A percentile compares a stretch with the other conserved stretches of the same genome.
Evolutionary conservation across 768 basidiomycete genomes (phyloP).

Genomic region (Lactarius sanguifluus): DNA sequence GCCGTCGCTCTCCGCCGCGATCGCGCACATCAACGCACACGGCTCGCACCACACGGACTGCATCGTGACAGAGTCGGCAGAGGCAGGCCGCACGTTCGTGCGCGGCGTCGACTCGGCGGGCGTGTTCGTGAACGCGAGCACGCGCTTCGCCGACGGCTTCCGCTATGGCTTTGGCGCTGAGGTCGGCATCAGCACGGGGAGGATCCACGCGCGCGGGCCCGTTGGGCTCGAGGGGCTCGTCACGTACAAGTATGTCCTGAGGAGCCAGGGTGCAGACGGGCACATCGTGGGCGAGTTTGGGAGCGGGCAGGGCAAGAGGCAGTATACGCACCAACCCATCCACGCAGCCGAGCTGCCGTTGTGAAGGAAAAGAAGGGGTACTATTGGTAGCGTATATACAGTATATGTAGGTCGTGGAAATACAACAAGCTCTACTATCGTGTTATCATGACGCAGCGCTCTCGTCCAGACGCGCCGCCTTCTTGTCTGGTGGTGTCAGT

Average conservation of each 20-base stretch:
- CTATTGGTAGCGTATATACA: constrained; percentile 8
- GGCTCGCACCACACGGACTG: constrained; percentile 94
- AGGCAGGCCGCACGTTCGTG: constrained; percentile 69
- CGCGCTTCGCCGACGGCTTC: constrained; percentile 95
- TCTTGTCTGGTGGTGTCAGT: constrained; percentile 56
- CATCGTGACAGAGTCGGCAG: constrained; percentile 81
- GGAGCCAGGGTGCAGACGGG: constrained; percentile 69
- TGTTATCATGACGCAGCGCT: constrained; percentile 28
- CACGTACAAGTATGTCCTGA: constrained; percentile 94
- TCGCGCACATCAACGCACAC: constrained; percentile 87
- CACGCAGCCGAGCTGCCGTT: constrained; percentile 49
- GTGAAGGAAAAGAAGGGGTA: constrained; percentile 30
- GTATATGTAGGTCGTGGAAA: neutral
- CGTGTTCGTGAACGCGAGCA: constrained; percentile 92
- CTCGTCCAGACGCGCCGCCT: constrained; percentile 58
- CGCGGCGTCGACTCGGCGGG: constrained; percentile 90
- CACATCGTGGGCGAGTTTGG: constrained; percentile 91
- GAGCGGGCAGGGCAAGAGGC: constrained; percentile 61
- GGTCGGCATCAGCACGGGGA: constrained; percentile 95
- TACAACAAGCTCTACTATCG: neutral
- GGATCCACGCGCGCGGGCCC: constrained; percentile 94
- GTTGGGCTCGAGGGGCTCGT: constrained; percentile 93
- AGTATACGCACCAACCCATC: constrained; percentile 65
- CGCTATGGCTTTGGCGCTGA: constrained; percentile 97
- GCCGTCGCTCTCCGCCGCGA: constrained; percentile 69